phyloP scores from a whole-genome alignment of 805 yeast genomes.

The Zygosaccharomyces rouxii region DNA sequence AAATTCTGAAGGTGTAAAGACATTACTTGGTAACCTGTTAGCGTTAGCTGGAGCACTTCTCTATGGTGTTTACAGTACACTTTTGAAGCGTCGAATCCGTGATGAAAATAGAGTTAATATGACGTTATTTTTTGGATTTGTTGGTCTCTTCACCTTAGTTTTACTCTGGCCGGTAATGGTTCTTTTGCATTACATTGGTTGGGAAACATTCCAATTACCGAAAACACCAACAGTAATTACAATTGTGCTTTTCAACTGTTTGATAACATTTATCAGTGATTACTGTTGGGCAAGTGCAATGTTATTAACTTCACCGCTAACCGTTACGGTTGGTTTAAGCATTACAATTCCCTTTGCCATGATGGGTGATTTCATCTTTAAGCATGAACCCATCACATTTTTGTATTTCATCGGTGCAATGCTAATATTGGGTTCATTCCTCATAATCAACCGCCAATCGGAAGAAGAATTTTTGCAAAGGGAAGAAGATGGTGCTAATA shows the following conservation, averaged over 20 bases:
- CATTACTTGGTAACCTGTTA: slow-evolving; percentile 65
- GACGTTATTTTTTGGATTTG: slow-evolving; percentile 89
- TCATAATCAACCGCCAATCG: slow-evolving; percentile 76
- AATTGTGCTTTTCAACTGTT: slow-evolving; percentile 60
- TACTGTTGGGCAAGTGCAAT: slow-evolving; percentile 96
- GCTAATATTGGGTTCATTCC: slow-evolving; percentile 76
- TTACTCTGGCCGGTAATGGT: slow-evolving; percentile 79
- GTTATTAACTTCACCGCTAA: slow-evolving; percentile 86
- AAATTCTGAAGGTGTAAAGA: slow-evolving; percentile 23
- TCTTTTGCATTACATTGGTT: slow-evolving; percentile 54
- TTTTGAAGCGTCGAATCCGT: slow-evolving; percentile 67
- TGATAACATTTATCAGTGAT: slow-evolving; percentile 80
- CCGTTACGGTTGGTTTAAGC: slow-evolving; percentile 92
- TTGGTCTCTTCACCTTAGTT: slow-evolving; percentile 75
- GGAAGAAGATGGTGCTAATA: slow-evolving; percentile 3
- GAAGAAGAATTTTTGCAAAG: slow-evolving; percentile 46
- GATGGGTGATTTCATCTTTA: slow-evolving; percentile 79
- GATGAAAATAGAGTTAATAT: slow-evolving; percentile 77
- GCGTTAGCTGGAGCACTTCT: slow-evolving; percentile 85
- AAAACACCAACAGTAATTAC: slow-evolving; percentile 45
- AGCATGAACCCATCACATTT: slow-evolving; percentile 55
- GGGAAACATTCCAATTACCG: slow-evolving; percentile 75
- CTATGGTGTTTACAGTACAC: slow-evolving; percentile 86
- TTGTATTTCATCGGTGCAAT: slow-evolving; percentile 75
- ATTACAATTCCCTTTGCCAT: slow-evolving; percentile 93